A percentile compares a stretch with the other conserved stretches of the same genome.
phyloP scores from a whole-genome alignment of 73 alveolate genomes.

The Paramecium tetraurelia region DNA sequence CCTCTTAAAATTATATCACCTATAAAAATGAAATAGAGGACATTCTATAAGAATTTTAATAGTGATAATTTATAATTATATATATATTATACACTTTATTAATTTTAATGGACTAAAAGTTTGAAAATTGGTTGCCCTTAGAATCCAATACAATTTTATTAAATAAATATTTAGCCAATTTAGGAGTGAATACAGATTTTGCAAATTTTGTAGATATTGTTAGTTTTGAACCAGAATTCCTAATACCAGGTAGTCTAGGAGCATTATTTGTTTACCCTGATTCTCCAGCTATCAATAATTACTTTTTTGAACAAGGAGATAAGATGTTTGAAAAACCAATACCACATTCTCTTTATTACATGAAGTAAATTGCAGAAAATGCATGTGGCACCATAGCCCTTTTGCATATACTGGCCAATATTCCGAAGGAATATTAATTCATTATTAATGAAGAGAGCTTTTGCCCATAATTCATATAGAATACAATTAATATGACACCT shows the following conservation, averaged over 20 bases:
- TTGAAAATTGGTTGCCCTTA: slow-evolving; percentile 66
- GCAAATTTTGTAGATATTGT: slow-evolving; percentile 48
- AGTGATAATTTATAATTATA: not conserved
- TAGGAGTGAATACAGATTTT: slow-evolving; percentile 58
- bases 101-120: slow-evolving; percentile 1
- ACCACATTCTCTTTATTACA: slow-evolving; percentile 42
- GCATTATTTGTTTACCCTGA: slow-evolving; percentile 63
- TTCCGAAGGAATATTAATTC: not conserved
- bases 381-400: slow-evolving; percentile 71
- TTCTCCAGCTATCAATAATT: slow-evolving; percentile 31
- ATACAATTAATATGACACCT: slow-evolving; percentile 14
- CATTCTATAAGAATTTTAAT: not conserved
- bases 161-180: slow-evolving; percentile 41
- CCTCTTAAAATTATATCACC: not conserved
- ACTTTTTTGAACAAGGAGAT: slow-evolving; percentile 32
- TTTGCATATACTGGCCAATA: slow-evolving; percentile 58
- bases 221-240: slow-evolving; percentile 41
- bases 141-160: slow-evolving; percentile 66
- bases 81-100: not conserved
- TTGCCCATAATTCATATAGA: not conserved
- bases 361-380: slow-evolving; percentile 68
- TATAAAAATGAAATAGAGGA: not conserved
- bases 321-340: slow-evolving; percentile 2
- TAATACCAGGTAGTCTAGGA: slow-evolving; percentile 52
- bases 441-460: slow-evolving; percentile 39